Evolutionary conservation across 1,284 basidiomycete species (phyloP).

Genomic region (Malassezia sp.): DNA sequence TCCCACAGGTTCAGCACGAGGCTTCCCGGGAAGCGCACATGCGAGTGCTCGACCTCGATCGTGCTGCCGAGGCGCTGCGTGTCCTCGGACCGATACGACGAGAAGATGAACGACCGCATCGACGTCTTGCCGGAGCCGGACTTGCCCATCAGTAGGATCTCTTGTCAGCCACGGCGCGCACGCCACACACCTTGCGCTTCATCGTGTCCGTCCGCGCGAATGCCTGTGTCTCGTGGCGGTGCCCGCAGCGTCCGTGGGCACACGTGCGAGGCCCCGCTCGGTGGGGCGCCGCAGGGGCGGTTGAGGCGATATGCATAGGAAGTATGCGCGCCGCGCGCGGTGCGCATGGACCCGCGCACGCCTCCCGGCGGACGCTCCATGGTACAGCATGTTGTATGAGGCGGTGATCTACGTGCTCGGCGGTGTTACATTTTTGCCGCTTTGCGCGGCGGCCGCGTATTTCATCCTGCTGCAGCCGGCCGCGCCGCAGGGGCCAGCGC

Average conservation of each 20-base stretch:
- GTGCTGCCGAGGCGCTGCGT: constrained; percentile 86
- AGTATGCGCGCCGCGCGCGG: background rate
- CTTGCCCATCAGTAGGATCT: constrained; percentile 43
- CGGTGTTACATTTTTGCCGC: constrained; percentile 40
- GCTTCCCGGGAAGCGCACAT: constrained; percentile 89
- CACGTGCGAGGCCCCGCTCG: too few species aligned
- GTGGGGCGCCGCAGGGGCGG: too few species aligned
- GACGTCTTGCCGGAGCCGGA: constrained; percentile 63
- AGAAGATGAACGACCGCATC: constrained; percentile 97
- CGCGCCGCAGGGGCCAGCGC: too few species aligned
- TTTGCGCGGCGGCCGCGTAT: constrained; percentile 21
- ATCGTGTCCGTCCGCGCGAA: too few species aligned
- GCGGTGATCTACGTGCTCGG: constrained; percentile 43
- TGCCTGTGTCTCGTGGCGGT: too few species aligned
- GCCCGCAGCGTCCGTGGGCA: too few species aligned
- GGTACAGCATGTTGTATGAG: constrained; percentile 22
- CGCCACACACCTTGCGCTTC: constrained; percentile 20
- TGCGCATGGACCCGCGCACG: background rate
- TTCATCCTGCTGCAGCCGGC: too few species aligned
- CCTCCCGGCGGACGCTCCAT: background rate
- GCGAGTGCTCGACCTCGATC: constrained; percentile 93
- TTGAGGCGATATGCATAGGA: background rate
- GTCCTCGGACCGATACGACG: constrained; percentile 82
- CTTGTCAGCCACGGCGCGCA: background rate
- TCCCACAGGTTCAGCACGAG: constrained; percentile 93